Base-by-base conservation (phyloP, 129 eudicot species). In the Flaveria ramosissima region DNA sequence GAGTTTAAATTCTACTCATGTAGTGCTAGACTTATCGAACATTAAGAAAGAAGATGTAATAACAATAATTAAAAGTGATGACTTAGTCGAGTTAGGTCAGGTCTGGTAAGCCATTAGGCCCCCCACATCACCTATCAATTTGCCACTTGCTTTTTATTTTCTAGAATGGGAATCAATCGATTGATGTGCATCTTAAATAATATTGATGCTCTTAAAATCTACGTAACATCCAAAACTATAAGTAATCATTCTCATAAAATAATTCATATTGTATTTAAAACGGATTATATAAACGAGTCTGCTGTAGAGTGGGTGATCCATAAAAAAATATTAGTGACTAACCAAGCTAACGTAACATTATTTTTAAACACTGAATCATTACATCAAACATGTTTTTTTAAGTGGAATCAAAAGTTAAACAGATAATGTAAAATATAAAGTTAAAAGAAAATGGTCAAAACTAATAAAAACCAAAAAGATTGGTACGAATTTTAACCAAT, bases 81-180 rank as follows among this genome's bases (percentile, higher is more conserved):
- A 7, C 12, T 65, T 46, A 70, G 17, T 21, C 61, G 3, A 20
- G n/a, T 74, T 61, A 45, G 78, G 70, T 64, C 53, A 61, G 50
- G 48, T 56, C 0, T 6, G 75, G 59, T 69, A 23, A 47, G 17
- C 60, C 68, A 68, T 61, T 66, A 11, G 23, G 41, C 41, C 11
- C 77, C 64, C 61, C 46, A 32, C 64, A 50, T 51, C 17, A 51
- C 64, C 59, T 48, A 64, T 51, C 23, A 72, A 51, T 30, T 63
- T 52, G 79, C 74, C 82, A 78, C 71, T 78, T 71, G 72, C 12
- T 27, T 71, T 78, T 52, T 80, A 15, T 7, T 78, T 80, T 56
- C 67, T 63, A 72, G 78, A 79, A 65, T 4, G 24, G 73, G 83
- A 73, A 80, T 80, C 74, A 43, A 16, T 80, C 51, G 74, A 66